Conservation (phyloP, 2,329 filamentous ascomycete genomes). For the Grosmannia serpens region DNA sequence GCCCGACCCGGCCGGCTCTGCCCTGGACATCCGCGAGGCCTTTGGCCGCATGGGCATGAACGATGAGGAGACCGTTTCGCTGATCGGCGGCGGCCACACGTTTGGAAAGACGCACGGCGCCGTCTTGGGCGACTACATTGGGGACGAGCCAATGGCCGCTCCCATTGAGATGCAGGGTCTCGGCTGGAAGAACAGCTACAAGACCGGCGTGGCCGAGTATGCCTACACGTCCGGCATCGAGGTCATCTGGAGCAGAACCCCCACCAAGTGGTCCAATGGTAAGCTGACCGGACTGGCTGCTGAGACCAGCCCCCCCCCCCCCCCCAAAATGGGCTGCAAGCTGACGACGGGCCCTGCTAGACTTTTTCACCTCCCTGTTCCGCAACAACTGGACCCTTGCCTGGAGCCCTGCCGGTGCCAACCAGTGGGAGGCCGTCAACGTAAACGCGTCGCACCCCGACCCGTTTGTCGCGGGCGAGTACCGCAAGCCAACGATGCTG, state of each 20-base stretch:
- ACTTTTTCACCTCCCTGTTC: slow-evolving; percentile 66
- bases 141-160: slow-evolving; percentile 56
- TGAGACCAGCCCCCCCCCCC: background rate
- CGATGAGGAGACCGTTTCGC: slow-evolving; percentile 68
- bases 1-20: slow-evolving; percentile 58
- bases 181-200: slow-evolving; percentile 57
- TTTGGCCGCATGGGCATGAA: slow-evolving; percentile 77
- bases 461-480: slow-evolving; percentile 56
- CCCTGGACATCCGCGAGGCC: slow-evolving; percentile 62
- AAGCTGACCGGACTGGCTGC: background rate
- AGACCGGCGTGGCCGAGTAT: slow-evolving; percentile 56
- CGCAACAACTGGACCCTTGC: slow-evolving; percentile 67
- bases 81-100: slow-evolving; percentile 67
- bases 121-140: slow-evolving; percentile 50
- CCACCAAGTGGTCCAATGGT: slow-evolving; percentile 61
- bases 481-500: slow-evolving; percentile 63
- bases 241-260: slow-evolving; percentile 68
- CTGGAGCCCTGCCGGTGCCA: slow-evolving; percentile 64
- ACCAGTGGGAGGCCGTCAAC: slow-evolving; percentile 66
- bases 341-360: background rate
- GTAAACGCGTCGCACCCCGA: slow-evolving; percentile 52
- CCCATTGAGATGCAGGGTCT: slow-evolving; percentile 55
- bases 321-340: background rate
- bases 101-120: slow-evolving; percentile 78
- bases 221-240: slow-evolving; percentile 68